Conservation (phyloP, 371 early-diverging fungal genomes). For the Syncephalastrum contaminatum region DNA sequence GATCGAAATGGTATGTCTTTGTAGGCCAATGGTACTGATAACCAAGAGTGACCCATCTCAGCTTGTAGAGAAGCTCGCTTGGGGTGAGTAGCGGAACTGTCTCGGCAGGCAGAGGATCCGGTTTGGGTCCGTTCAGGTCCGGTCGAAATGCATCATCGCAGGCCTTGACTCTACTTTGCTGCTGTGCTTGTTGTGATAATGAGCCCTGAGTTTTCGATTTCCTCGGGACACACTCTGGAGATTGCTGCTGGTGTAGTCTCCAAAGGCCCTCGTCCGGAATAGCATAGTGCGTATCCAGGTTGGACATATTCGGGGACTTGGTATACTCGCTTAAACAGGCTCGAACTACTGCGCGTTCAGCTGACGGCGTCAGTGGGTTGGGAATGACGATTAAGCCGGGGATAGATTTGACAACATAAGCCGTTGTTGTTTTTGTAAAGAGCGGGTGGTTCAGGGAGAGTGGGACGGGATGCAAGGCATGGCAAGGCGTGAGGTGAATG, state of each 20-base stretch:
- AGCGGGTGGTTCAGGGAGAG: too few species aligned
- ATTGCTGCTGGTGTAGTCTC: slow-evolving; percentile 49
- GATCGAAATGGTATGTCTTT: slow-evolving; percentile 70
- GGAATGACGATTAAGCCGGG: slow-evolving; percentile 73
- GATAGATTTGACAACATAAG: slow-evolving; percentile 34
- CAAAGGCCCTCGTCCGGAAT: slow-evolving; percentile 71
- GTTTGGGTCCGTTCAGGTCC: slow-evolving; percentile 20
- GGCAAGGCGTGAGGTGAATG: slow-evolving; percentile 44
- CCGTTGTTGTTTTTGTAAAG: slow-evolving; percentile 10
- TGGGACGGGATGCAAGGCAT: too few species aligned
- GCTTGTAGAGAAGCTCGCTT: slow-evolving; percentile 49
- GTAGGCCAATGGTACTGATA: slow-evolving; percentile 92
- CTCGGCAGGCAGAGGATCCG: slow-evolving; percentile 38
- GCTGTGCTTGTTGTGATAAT: slow-evolving; percentile 1
- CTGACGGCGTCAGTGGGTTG: slow-evolving; percentile 64
- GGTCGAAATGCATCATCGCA: slow-evolving; percentile 19
- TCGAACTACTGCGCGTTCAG: slow-evolving; percentile 65
- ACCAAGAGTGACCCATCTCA: slow-evolving; percentile 91
- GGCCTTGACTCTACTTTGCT: slow-evolving; percentile 16
- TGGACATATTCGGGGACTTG: slow-evolving; percentile 74
- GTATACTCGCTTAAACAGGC: slow-evolving; percentile 68
- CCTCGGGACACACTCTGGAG: slow-evolving; percentile 22
- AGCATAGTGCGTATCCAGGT: slow-evolving; percentile 80
- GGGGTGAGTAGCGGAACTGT: slow-evolving; percentile 43
- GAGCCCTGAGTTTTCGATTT: slow-evolving; percentile 17